These are phyloP conservation scores for Colletotrichum sp. DNA, from an alignment of 2,329 filamentous ascomycete species.

Conservation along the genomic window DNA sequence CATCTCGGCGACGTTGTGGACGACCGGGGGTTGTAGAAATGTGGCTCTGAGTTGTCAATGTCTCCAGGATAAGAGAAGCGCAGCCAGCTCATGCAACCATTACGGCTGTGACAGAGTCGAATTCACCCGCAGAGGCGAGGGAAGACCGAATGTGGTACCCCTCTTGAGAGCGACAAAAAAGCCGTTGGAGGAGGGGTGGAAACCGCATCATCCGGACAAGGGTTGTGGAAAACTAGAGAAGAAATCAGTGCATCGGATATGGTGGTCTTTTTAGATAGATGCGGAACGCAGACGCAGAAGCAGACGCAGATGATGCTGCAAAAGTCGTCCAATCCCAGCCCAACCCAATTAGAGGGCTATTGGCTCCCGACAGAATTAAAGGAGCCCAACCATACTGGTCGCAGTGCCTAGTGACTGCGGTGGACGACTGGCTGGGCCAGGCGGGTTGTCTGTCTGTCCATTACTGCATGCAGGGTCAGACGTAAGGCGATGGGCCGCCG, in stretches of 20 bases:
- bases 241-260: background rate
- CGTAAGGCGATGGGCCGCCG: constrained; percentile 21
- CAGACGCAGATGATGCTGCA: background rate
- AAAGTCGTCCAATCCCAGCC: constrained; percentile 19
- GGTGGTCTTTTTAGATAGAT: background rate
- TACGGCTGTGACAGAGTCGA: background rate
- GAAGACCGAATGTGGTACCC: background rate
- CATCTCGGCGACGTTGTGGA: constrained; percentile 4
- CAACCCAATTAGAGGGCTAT: constrained; percentile 19
- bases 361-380: constrained; percentile 11
- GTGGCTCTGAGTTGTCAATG: constrained; percentile 22
- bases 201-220: constrained; percentile 5
- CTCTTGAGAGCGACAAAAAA: background rate
- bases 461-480: constrained; percentile 23
- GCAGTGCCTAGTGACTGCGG: background rate
- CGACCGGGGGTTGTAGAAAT: constrained; percentile 4
- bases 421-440: background rate
- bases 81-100: constrained; percentile 24
- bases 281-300: background rate
- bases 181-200: background rate
- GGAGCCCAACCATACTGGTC: constrained; percentile 7
- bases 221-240: background rate
- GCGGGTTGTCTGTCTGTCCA: background rate
- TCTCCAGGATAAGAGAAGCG: background rate
- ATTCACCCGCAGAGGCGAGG: constrained; percentile 1